Base-by-base conservation (phyloP, 306 rosid genomes). In the Luffa aegyptiaca region DNA sequence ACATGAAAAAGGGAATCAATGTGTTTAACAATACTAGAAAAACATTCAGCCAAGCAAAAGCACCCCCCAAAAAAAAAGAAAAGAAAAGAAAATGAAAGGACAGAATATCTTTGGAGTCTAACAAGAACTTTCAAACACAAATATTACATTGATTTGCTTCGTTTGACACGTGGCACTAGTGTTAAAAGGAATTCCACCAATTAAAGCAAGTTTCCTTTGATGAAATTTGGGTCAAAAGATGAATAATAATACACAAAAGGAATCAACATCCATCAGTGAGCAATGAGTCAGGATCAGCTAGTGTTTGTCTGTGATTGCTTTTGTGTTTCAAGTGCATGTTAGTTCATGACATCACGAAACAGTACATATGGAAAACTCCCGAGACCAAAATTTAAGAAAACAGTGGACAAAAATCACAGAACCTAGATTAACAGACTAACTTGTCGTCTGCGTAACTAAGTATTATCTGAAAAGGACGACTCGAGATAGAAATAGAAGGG, bases 201-300 rank as follows among this genome's bases (percentile, higher is more conserved):
- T 79, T 76, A 39, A 83, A 79, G 86, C 49, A 81, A 53, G 49
- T 9, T 75, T 53, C 64, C 79, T 18, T 51, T n/a, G 18, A 75
- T 52, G 31, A 79, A 46, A 78, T 64, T 58, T 16, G 62, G 81
- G 81, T 65, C 81, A 79, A 79, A 79, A 79, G 81, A 63, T 46
- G 57, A 31, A 73, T 14, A 64, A 58, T 13, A n/a, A 70, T 16
- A 73, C 61, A 79, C 39, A 80, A 58, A 77, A 5, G 39, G 81
- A 65, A 56, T 79, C 81, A 58, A 80, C 73, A 52, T 57, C 68
- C 51, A 42, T 78, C 81, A 49, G 79, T 70, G 78, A 76, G 79
- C 80, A 81, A 59, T 69, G 76, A 72, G 81, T 82, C 79, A 75
- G 82, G 77, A 79, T 71, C 76, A 53, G 79, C 63, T 51, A 75